Percentiles rank a stretch among this genome's conserved stretches.
phyloP scores from a whole-genome alignment of 441 rosid species.

The Populus trichocarpa region DNA sequence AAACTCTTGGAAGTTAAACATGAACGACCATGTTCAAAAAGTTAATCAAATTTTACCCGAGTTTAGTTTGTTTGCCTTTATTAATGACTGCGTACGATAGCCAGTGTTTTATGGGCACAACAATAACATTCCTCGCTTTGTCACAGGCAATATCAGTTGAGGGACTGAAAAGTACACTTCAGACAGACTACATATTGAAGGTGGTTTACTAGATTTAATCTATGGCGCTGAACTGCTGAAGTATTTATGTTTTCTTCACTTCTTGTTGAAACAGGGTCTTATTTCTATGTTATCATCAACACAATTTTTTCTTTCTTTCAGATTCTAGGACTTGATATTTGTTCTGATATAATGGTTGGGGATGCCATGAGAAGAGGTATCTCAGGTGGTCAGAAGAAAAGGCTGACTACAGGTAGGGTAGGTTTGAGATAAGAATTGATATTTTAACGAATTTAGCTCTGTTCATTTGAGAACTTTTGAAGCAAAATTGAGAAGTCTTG shows the following conservation, averaged over 20 bases:
- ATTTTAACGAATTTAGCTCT: too few species aligned
- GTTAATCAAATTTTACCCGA: not conserved
- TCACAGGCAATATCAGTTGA: slow-evolving; percentile 65
- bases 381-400: slow-evolving; percentile 63
- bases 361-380: slow-evolving; percentile 62
- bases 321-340: slow-evolving; percentile 40
- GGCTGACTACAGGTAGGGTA: slow-evolving; percentile 54
- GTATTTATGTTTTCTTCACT: not conserved
- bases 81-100: not conserved
- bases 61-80: not conserved
- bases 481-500: not conserved
- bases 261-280: not conserved
- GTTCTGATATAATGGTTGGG: slow-evolving; percentile 36
- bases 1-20: too few species aligned
- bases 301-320: slow-evolving; percentile 14
- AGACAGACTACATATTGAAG: slow-evolving; percentile 17
- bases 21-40: too few species aligned
- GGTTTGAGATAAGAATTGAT: not conserved
- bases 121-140: not conserved
- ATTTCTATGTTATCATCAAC: not conserved
- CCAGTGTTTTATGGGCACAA: too few species aligned
- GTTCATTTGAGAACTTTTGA: too few species aligned
- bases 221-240: not conserved
- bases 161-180: slow-evolving; percentile 52
- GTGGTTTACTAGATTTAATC: not conserved